Base-by-base conservation (phyloP, 2,329 filamentous ascomycete genomes). In the Xylaria sp. region DNA sequence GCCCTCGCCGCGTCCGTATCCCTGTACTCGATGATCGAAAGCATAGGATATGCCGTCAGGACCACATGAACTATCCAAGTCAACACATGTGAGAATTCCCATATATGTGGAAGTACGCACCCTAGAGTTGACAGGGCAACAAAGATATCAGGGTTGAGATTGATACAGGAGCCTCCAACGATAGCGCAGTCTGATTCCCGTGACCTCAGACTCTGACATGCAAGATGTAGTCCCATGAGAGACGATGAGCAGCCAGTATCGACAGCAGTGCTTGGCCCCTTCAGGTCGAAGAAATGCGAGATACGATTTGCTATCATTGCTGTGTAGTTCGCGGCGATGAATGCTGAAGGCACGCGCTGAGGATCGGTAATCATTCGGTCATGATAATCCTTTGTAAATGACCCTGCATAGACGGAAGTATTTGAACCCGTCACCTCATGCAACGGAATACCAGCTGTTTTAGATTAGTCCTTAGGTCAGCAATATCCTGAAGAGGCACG, bases 1-100 rank as follows among this genome's bases (percentile, higher is more conserved):
- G 18, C 62, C 72, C 25, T 73, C 71, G 15, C 64, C 66, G 0
- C 72, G 67, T 0, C 54, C 62, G 25, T 73, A 73, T 6, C 73
- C 73, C 28, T 73, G 57, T n/a, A 70, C 72, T 20, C 65, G 58
- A 10, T 41, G 23, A 46, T 67, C 65, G 18, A 52, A 67, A 8
- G 65, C 65, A 54, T 62, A 67, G 18, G 59, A 67, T 67, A 58
- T 63, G 10, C 65, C 65, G 33, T 67, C 59, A 12, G 58, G n/a
- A 12, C 65, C 65, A 31, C 54, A 46, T 39, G 56, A 41, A 20
- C 54, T 54, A 23, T 13, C 15, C 4, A 9, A 28, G 15, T 63
- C 28, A 48, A 13, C 12, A 33, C 9, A 20, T 13, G 2, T 9
- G 4, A 33, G 2, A 33, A 46, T 10, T n/a, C 4, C 12, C 1